These are phyloP conservation scores for Dothideomycetes sp. DNA, from an alignment of 2,329 filamentous ascomycete genomes.

Conservation along the genomic window DNA sequence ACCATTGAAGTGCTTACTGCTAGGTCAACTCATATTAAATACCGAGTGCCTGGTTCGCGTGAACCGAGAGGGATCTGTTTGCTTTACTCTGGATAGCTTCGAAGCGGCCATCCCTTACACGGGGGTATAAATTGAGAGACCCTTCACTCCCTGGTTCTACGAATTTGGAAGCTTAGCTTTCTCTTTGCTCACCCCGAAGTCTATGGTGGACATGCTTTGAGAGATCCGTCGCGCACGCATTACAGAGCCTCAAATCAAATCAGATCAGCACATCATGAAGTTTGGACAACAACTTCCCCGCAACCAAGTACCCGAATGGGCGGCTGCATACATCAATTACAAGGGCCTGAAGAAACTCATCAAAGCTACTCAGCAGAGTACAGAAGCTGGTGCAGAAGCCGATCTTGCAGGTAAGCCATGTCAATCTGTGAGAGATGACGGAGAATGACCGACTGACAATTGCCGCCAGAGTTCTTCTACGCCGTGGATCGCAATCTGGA, in stretches of 20 bases:
- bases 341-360: constrained; percentile 92
- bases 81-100: too few relatives aligned
- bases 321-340: constrained; percentile 76
- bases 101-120: too few relatives aligned
- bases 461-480: constrained; percentile 78
- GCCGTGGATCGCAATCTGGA: constrained; percentile 94
- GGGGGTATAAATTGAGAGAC: too few relatives aligned
- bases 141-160: too few relatives aligned
- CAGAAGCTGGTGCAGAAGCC: constrained; percentile 60
- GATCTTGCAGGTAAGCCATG: constrained; percentile 76
- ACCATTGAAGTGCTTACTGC: neutral
- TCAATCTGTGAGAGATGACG: constrained; percentile 12
- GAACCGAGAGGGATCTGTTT: too few relatives aligned
- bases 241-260: too few relatives aligned
- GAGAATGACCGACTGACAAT: constrained; percentile 20
- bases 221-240: too few relatives aligned
- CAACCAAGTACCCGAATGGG: constrained; percentile 83
- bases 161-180: too few relatives aligned
- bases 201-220: too few relatives aligned
- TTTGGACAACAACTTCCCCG: constrained; percentile 55
- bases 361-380: constrained; percentile 58
- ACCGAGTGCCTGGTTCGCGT: too few relatives aligned
- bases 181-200: too few relatives aligned
- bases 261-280: constrained; percentile 38
- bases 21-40: too few relatives aligned